A percentile compares a stretch with the other conserved stretches of the same genome.
Conservation (phyloP, 2,329 filamentous ascomycete genomes). For the Sclerotinia glacialis region DNA sequence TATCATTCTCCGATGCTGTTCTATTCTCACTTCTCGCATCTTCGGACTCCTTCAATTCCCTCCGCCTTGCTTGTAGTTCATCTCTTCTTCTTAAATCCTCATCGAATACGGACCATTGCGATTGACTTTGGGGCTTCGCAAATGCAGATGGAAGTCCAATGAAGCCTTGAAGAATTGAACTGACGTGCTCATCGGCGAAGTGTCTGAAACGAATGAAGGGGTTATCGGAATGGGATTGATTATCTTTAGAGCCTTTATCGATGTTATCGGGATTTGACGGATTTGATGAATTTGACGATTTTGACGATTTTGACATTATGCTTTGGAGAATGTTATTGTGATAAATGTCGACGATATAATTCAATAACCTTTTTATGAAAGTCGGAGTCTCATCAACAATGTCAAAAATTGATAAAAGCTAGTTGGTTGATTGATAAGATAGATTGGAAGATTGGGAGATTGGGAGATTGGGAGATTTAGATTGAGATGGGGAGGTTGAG, state of each 20-base stretch:
- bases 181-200: conserved; percentile 36
- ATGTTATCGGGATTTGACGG: conserved; percentile 31
- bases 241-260: neutral
- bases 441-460: neutral
- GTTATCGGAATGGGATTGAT: conserved; percentile 27
- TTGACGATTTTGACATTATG: conserved; percentile 28
- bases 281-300: too few species aligned
- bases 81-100: conserved; percentile 33
- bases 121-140: conserved; percentile 27
- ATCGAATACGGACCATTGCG: conserved; percentile 35
- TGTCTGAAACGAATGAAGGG: conserved; percentile 39
- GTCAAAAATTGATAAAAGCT: too few species aligned
- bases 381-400: neutral
- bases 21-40: conserved; percentile 9
- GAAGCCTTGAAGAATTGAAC: conserved; percentile 38
- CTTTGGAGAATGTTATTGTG: neutral
- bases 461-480: neutral
- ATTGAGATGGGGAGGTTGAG: neutral
- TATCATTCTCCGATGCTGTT: conserved; percentile 10
- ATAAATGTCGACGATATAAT: neutral
- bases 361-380: neutral
- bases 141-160: conserved; percentile 39
- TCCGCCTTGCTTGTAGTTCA: conserved; percentile 31
- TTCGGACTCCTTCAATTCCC: conserved; percentile 30
- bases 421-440: neutral